phyloP scores from a whole-genome alignment of 2,329 filamentous ascomycete species.

The Bipolaris zeicola region DNA sequence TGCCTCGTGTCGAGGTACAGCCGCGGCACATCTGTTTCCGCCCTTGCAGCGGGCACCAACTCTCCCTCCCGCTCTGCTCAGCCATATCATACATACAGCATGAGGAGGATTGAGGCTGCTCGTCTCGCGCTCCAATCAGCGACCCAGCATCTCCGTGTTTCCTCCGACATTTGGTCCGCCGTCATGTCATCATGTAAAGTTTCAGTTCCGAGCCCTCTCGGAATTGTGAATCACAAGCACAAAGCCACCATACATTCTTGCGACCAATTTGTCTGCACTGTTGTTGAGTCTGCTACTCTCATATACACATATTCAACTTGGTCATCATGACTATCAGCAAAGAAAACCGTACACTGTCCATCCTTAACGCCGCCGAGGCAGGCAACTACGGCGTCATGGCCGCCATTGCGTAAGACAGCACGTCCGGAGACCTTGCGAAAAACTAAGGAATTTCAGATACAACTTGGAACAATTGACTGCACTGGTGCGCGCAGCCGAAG shows the following conservation, averaged over 20 bases:
- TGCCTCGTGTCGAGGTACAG: constrained; percentile 32
- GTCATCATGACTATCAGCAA: constrained; percentile 23
- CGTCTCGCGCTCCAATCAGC: constrained; percentile 19
- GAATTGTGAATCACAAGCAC: not conserved
- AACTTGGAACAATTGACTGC: constrained; percentile 46
- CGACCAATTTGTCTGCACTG: not conserved
- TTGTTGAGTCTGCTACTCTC: not conserved
- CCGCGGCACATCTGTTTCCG: not conserved
- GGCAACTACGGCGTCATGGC: constrained; percentile 65
- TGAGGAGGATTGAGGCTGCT: not conserved
- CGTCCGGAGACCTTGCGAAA: not conserved
- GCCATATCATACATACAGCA: not conserved
- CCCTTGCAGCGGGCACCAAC: not conserved
- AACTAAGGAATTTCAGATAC: constrained; percentile 30
- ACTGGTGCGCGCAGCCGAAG: constrained; percentile 42
- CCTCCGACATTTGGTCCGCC: not conserved
- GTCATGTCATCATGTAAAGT: not conserved
- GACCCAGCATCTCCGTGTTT: not conserved
- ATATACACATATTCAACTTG: not conserved
- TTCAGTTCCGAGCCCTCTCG: constrained; percentile 8
- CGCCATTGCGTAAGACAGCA: constrained; percentile 39
- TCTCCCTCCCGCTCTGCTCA: not conserved
- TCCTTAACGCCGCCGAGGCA: constrained; percentile 61
- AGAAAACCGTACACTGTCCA: constrained; percentile 46
- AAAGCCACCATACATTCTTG: not conserved